Evolutionary conservation across 805 yeast genomes (phyloP).

Genomic region (Zygosaccharomyces kombuchaensis): DNA sequence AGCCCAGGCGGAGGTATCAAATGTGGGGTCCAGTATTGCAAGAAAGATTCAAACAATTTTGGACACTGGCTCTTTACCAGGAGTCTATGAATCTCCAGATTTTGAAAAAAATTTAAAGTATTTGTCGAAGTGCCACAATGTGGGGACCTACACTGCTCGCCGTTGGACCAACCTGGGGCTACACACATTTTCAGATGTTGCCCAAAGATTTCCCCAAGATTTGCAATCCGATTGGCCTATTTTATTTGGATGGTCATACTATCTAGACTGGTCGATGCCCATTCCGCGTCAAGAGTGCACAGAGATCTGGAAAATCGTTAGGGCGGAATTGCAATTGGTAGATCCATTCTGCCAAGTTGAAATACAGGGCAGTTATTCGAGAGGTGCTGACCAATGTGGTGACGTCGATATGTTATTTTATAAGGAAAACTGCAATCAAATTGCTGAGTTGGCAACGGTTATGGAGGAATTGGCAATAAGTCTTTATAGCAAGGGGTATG

Average conservation of each 20-base stretch:
- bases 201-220: conserved; percentile 17
- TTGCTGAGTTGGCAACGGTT: conserved; percentile 16
- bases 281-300: conserved; percentile 28
- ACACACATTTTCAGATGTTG: conserved; percentile 20
- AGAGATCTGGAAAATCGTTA: conserved; percentile 19
- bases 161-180: conserved; percentile 22
- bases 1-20: conserved; percentile 22
- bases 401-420: conserved; percentile 33
- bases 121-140: conserved; percentile 28
- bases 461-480: conserved; percentile 21
- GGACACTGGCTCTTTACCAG: conserved; percentile 25
- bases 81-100: conserved; percentile 15
- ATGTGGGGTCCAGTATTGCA: conserved; percentile 31
- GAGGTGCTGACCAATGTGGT: conserved; percentile 27
- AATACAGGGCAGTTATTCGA: conserved; percentile 30
- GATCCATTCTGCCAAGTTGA: conserved; percentile 23
- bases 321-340: conserved; percentile 14
- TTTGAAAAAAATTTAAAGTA: conserved; percentile 22
- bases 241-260: conserved; percentile 33
- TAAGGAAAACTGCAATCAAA: conserved; percentile 25
- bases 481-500: conserved; percentile 19
- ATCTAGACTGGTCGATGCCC: conserved; percentile 29
- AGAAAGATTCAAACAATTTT: conserved; percentile 29
- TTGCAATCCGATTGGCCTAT: conserved; percentile 26
- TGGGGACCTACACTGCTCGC: conserved; percentile 29